Base-by-base conservation (phyloP, 148 eudicot genomes). In the Diospyros kaki region DNA sequence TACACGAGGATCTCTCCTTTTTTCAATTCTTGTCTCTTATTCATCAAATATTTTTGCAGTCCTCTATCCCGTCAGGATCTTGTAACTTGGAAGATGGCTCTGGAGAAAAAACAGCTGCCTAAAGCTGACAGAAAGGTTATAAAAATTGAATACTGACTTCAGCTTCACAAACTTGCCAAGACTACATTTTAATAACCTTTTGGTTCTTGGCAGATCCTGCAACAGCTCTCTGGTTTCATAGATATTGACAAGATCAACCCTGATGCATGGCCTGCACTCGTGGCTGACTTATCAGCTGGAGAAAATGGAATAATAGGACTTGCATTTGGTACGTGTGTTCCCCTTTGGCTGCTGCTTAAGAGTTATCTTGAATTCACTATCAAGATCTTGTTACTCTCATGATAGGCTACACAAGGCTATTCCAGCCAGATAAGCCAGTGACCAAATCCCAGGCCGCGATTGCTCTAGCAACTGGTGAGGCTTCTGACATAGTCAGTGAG, bases 11-110 rank as follows among this genome's bases (percentile, higher is more conserved):
- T 52, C 68, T 56, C 13, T 78, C 15, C 75, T 18, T 72, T 54
- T 45, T 18, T 17, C 48, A 64, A 54, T 66, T 78, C 60, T 41
- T 14, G 15, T 58, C 42, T 43, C 41, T n/a, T 64, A 12, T 60
- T 58, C 9, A 65, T 66, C 53, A 38, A 63, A 10, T 73, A 52
- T 74, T 73, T 72, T 41, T 75, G 84, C 90, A 95, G 99, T 75
- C 91, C 94, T 82, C 75, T 95, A 68, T 95, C 94, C 69, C 99
- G 99, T 75, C 99, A 95, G 83, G 99, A 95, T 86, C 93, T 95
- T 72, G 94, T 95, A 76, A 88, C 94, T 69, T 95, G 99, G 99
- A 95, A 93, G 89, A 90, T 95, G 91, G 93, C 91, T 64, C 67
- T 92, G 50, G 99, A 92, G 77, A 92, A 92, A 84, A 88, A 79